Evolutionary conservation across 2,329 filamentous ascomycete genomes (phyloP).

Genomic region (Ophiostoma novo-ulmi): DNA sequence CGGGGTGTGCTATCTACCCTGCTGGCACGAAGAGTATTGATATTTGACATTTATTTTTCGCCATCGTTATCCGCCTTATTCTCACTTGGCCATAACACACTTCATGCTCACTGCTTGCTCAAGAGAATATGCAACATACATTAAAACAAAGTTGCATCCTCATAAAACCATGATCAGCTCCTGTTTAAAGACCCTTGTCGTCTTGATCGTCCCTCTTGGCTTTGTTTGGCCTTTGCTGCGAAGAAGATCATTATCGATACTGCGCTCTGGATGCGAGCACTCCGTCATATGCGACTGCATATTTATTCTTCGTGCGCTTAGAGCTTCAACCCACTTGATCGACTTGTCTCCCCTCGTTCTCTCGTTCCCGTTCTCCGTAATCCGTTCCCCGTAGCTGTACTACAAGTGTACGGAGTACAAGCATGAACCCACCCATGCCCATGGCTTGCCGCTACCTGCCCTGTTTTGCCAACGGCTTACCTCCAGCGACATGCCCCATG

Average conservation of each 20-base stretch:
- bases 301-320: not conserved
- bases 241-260: not conserved
- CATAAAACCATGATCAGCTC: not conserved
- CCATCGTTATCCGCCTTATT: too few relatives aligned
- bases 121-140: not conserved
- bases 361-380: not conserved
- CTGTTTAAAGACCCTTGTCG: not conserved
- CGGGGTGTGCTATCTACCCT: too few relatives aligned
- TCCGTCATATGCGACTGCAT: not conserved
- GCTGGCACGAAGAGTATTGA: too few relatives aligned
- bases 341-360: not conserved
- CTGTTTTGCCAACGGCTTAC: conserved; percentile 10
- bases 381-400: not conserved
- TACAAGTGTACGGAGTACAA: not conserved
- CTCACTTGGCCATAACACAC: too few relatives aligned
- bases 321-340: conserved; percentile 1
- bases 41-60: too few relatives aligned
- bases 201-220: not conserved
- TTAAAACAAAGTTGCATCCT: not conserved
- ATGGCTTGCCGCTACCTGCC: conserved; percentile 12
- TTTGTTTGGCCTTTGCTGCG: not conserved
- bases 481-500: not conserved
- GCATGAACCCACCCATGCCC: conserved; percentile 2
- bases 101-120: too few relatives aligned
- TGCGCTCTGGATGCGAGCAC: not conserved